A percentile compares a stretch with the other conserved stretches of the same genome.
These are phyloP conservation scores for Plasmodium coatneyi DNA, from an alignment of 169 alveolate species.

Conservation along the genomic window DNA sequence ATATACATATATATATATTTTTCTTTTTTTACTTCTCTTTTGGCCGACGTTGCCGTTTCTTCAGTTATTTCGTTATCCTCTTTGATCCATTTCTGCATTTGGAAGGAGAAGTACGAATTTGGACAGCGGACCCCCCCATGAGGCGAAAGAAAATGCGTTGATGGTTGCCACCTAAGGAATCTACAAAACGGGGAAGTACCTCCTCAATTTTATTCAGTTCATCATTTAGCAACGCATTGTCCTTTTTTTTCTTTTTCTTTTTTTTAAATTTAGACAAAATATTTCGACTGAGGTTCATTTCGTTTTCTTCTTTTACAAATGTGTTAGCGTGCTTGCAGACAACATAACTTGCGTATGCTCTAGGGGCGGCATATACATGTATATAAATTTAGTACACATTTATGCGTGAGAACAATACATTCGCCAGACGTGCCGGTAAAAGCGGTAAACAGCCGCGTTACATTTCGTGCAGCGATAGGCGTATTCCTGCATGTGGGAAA, in stretches of 20 bases:
- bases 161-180: background rate
- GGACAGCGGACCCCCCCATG: background rate
- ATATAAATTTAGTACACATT: background rate
- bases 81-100: conserved; percentile 31
- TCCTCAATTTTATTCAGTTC: conserved; percentile 43
- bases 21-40: conserved; percentile 24
- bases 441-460: background rate
- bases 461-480: background rate
- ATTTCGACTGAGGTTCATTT: conserved; percentile 43
- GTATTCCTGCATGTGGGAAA: background rate
- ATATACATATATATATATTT: background rate
- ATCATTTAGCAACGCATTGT: conserved; percentile 39
- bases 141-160: background rate
- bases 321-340: background rate
- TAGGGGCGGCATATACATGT: background rate
- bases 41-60: background rate
- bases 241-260: conserved; percentile 50
- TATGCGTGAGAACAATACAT: background rate
- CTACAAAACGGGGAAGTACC: background rate
- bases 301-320: conserved; percentile 6
- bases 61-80: conserved; percentile 11
- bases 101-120: background rate
- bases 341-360: background rate
- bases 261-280: conserved; percentile 45
- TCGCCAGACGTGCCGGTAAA: background rate